Conservation (phyloP, 2,329 filamentous ascomycete genomes). For the Grosmannia huntii region DNA sequence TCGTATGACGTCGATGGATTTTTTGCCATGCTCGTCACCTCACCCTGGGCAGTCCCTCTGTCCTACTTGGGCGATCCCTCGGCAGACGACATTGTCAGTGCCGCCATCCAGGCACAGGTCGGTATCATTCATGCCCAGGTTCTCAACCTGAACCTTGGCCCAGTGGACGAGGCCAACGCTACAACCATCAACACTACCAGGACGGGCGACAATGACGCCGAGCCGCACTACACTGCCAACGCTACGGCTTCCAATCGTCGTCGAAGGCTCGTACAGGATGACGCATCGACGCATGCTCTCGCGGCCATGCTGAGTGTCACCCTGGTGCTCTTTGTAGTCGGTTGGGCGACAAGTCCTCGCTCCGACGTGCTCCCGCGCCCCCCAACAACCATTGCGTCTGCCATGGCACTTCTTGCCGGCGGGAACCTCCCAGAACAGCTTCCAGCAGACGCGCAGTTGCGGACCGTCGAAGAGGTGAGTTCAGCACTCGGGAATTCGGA, state of each 20-base stretch:
- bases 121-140: neutral
- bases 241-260: neutral
- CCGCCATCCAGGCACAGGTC: neutral
- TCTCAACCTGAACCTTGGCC: neutral
- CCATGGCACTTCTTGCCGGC: neutral
- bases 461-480: neutral
- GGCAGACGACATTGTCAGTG: neutral
- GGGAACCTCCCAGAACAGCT: neutral
- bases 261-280: neutral
- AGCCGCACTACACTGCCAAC: neutral
- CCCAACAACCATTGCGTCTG: neutral
- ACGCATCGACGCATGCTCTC: neutral
- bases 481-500: neutral
- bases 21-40: neutral
- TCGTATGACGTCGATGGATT: neutral
- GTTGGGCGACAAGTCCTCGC: neutral
- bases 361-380: neutral
- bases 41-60: neutral
- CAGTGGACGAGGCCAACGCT: neutral
- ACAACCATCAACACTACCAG: neutral
- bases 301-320: neutral
- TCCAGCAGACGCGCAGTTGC: neutral
- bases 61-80: neutral
- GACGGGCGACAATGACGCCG: neutral
- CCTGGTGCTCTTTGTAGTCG: neutral